phyloP scores from a whole-genome alignment of 2,329 filamentous ascomycete species.

The Zymoseptoria crescenta region DNA sequence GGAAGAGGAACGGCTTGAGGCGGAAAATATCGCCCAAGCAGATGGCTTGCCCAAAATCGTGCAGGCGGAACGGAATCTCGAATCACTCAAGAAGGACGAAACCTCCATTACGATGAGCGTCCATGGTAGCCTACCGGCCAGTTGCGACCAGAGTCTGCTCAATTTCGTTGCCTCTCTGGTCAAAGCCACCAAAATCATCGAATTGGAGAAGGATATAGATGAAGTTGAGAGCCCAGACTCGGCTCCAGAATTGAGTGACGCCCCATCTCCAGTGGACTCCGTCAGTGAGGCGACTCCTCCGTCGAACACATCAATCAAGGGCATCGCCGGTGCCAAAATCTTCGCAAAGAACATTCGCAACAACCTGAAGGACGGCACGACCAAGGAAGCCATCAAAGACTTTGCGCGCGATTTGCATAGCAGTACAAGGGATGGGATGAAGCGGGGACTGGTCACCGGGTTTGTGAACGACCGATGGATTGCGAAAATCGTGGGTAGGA shows the following conservation, averaged over 20 bases:
- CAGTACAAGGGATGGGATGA: slow-evolving; percentile 39
- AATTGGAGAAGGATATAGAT: slow-evolving; percentile 39
- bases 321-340: slow-evolving; percentile 19
- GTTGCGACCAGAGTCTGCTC: slow-evolving; percentile 45
- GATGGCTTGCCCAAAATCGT: slow-evolving; percentile 39
- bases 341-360: slow-evolving; percentile 23
- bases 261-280: not conserved
- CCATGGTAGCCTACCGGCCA: slow-evolving; percentile 43
- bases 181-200: slow-evolving; percentile 52
- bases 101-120: slow-evolving; percentile 41
- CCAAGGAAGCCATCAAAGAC: slow-evolving; percentile 21
- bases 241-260: not conserved
- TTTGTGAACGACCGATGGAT: slow-evolving; percentile 50
- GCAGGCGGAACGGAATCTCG: slow-evolving; percentile 34
- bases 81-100: slow-evolving; percentile 40
- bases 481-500: slow-evolving; percentile 45
- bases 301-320: slow-evolving; percentile 1
- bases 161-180: slow-evolving; percentile 48
- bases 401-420: slow-evolving; percentile 25
- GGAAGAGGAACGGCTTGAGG: slow-evolving; percentile 27
- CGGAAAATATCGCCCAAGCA: slow-evolving; percentile 34
- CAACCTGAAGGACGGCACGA: slow-evolving; percentile 21
- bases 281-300: not conserved
- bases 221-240: slow-evolving; percentile 15
- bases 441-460: slow-evolving; percentile 39